These are phyloP conservation scores for Elongisporangium undulatum DNA, from an alignment of 352 stramenopile genomes.

Conservation along the genomic window DNA sequence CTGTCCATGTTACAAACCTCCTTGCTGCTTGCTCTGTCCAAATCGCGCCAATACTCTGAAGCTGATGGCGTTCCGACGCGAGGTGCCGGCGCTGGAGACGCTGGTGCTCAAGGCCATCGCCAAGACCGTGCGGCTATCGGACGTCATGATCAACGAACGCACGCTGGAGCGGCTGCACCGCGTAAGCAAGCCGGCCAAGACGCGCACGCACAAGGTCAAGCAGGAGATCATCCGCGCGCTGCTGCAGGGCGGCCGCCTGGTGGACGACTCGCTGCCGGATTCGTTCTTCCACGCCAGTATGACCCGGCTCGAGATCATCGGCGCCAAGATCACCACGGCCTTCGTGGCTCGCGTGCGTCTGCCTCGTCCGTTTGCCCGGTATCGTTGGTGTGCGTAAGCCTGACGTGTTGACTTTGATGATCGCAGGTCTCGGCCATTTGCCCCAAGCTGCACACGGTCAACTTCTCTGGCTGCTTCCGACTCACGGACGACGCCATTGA, in stretches of 20 bases:
- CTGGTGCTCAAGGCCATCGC: conserved; percentile 88
- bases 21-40: neutral
- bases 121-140: conserved; percentile 67
- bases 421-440: conserved; percentile 65
- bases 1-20: neutral
- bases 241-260: conserved; percentile 61
- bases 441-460: conserved; percentile 81
- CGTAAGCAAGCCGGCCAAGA: conserved; percentile 70
- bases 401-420: conserved; percentile 1
- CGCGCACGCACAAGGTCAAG: conserved; percentile 81
- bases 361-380: neutral
- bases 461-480: conserved; percentile 86
- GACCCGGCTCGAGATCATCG: conserved; percentile 81
- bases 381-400: neutral
- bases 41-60: neutral
- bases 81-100: conserved; percentile 76
- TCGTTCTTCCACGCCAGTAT: conserved; percentile 86
- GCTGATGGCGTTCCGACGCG: conserved; percentile 81
- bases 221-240: conserved; percentile 83
- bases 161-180: conserved; percentile 64
- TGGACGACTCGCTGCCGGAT: conserved; percentile 78
- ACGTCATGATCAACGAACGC: conserved; percentile 65
- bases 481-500: conserved; percentile 85
- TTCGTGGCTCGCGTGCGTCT: conserved; percentile 60
- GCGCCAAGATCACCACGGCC: conserved; percentile 76